Evolutionary conservation across 139 green algal genomes (phyloP).

Genomic region (Pleodorina starrii): DNA sequence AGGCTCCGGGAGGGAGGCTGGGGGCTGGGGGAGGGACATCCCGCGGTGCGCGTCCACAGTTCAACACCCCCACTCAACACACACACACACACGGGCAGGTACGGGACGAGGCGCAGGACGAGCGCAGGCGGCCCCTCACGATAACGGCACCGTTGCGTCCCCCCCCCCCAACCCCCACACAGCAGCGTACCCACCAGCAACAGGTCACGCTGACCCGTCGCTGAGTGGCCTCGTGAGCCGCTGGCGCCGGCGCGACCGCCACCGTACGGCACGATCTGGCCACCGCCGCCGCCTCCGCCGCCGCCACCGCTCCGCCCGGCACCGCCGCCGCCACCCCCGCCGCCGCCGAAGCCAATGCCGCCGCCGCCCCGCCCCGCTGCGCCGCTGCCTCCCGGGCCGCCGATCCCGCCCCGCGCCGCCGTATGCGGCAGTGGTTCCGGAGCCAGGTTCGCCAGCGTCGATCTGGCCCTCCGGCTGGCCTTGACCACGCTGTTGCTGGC

Average conservation of each 20-base stretch:
- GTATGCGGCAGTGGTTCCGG: neutral
- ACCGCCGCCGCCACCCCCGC: neutral
- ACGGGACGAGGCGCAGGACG: no score
- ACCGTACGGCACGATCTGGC: slow-evolving; percentile 15
- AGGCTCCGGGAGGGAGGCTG: no score
- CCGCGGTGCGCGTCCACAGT: no score
- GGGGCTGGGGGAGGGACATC: no score
- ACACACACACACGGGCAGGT: no score
- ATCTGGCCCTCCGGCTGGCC: slow-evolving; percentile 54
- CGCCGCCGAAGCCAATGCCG: no score
- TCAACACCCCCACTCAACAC: no score
- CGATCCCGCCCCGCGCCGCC: neutral
- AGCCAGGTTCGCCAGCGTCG: slow-evolving; percentile 55
- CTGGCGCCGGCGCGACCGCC: neutral
- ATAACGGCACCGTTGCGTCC: no score
- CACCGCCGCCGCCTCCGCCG: slow-evolving; percentile 9
- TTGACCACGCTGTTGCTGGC: slow-evolving; percentile 65
- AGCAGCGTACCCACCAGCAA: slow-evolving; percentile 7
- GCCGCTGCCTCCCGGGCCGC: neutral
- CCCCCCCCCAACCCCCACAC: neutral
- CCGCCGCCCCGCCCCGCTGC: no score
- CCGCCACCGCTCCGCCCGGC: neutral
- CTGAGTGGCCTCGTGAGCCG: neutral
- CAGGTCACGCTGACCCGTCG: slow-evolving; percentile 1
- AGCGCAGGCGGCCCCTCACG: no score